These are phyloP conservation scores for Phytophthora syringae DNA, from an alignment of 352 stramenopile genomes.

Conservation along the genomic window DNA sequence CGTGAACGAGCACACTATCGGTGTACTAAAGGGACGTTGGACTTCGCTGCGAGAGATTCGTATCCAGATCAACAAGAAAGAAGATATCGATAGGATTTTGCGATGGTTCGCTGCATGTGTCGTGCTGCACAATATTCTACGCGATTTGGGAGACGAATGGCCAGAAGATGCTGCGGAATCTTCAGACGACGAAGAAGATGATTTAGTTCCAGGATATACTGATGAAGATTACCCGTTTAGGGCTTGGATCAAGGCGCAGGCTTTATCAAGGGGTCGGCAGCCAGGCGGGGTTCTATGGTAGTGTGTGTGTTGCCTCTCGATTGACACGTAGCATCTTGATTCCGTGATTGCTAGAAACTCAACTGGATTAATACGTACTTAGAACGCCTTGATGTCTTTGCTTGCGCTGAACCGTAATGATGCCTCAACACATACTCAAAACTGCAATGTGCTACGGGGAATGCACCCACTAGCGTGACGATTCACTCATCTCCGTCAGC, in stretches of 20 bases:
- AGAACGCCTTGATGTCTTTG: too few species aligned
- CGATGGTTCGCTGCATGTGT: background rate
- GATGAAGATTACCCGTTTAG: conserved; percentile 1
- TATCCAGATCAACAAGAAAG: conserved; percentile 1
- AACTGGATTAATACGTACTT: too few species aligned
- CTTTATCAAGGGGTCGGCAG: background rate
- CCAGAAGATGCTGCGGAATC: background rate
- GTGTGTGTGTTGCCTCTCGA: too few species aligned
- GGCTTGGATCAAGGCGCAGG: background rate
- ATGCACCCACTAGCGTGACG: too few species aligned
- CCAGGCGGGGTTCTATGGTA: background rate
- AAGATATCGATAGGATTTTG: background rate
- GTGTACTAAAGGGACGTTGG: background rate
- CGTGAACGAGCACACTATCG: background rate
- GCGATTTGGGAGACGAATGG: background rate
- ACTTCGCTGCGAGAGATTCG: background rate
- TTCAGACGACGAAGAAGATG: conserved; percentile 3
- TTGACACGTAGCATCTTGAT: too few species aligned
- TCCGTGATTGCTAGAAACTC: too few species aligned
- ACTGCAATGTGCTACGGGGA: too few species aligned
- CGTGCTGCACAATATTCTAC: background rate
- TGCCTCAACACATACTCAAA: too few species aligned
- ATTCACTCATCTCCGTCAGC: too few species aligned
- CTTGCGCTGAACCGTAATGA: too few species aligned
- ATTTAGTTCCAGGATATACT: background rate